Conservation (phyloP, 2,329 filamentous ascomycete species). For the Metarhizium guizhouense region DNA sequence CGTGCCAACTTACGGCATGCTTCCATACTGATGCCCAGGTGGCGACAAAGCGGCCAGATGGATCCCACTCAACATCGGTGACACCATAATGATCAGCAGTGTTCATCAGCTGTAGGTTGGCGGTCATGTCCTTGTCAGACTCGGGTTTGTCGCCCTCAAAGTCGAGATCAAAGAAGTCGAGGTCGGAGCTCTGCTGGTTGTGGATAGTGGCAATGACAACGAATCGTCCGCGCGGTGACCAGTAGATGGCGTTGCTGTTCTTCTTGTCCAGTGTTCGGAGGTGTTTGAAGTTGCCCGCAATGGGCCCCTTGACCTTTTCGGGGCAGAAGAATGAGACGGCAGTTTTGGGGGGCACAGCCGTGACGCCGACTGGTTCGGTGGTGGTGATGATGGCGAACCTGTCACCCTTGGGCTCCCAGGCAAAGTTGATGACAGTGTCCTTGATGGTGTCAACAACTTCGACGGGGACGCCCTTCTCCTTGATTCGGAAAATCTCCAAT, state of each 20-base stretch:
- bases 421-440: constrained; percentile 98
- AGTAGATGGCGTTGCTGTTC: constrained; percentile 99
- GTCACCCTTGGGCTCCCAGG: constrained; percentile 97
- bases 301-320: constrained; percentile 78
- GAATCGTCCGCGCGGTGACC: constrained; percentile 92
- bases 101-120: constrained; percentile 92
- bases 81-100: constrained; percentile 93
- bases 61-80: constrained; percentile 97
- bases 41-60: constrained; percentile 87
- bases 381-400: constrained; percentile 96
- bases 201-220: constrained; percentile 89
- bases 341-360: constrained; percentile 86
- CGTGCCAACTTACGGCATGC: constrained; percentile 64
- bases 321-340: constrained; percentile 93
- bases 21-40: constrained; percentile 94
- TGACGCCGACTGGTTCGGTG: constrained; percentile 68
- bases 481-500: constrained; percentile 94
- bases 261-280: constrained; percentile 95
- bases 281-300: constrained; percentile 90
- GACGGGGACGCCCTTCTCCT: constrained; percentile 95
- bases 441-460: constrained; percentile 97
- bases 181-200: constrained; percentile 86
- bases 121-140: constrained; percentile 85
- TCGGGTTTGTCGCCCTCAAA: constrained; percentile 96
- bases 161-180: constrained; percentile 97